These are phyloP conservation scores for Elongisporangium undulatum DNA, from an alignment of 352 stramenopile species.

Conservation along the genomic window DNA sequence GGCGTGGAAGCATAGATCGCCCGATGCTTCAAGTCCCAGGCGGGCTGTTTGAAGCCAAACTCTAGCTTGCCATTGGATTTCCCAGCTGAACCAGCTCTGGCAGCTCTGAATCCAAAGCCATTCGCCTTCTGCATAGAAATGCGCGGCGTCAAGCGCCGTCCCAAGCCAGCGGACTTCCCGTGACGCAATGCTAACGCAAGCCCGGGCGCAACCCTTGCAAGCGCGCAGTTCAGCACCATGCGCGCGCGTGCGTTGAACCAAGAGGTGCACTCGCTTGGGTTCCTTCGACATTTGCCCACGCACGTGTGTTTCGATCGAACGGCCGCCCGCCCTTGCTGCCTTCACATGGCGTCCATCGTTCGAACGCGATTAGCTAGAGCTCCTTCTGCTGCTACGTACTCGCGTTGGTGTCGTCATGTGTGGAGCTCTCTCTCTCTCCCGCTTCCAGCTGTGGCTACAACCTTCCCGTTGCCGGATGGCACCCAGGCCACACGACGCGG, in stretches of 20 bases:
- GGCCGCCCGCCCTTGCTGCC: not conserved
- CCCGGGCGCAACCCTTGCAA: too few species aligned
- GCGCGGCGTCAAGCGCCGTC: too few species aligned
- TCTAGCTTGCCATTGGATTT: too few species aligned
- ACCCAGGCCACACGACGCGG: not conserved
- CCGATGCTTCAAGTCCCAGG: too few species aligned
- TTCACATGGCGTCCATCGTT: not conserved
- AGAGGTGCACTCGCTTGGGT: not conserved
- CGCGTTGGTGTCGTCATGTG: not conserved
- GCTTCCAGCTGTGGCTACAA: not conserved
- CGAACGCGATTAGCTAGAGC: not conserved
- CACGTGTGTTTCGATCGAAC: not conserved
- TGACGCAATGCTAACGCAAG: too few species aligned
- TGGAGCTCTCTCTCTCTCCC: not conserved
- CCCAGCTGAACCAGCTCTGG: too few species aligned
- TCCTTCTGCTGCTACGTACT: too few species aligned
- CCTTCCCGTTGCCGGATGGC: not conserved
- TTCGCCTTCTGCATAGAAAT: too few species aligned
- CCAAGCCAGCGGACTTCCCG: too few species aligned
- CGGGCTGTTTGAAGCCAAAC: too few species aligned
- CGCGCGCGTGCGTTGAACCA: not conserved
- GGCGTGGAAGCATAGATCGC: too few species aligned
- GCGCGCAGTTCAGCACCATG: not conserved
- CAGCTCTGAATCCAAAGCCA: too few species aligned
- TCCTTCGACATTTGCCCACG: not conserved